Evolutionary conservation across 1,139 yeast genomes (phyloP), one percentile per base, ranked within the genome.

Genomic region (Taiozyma sp.): DNA sequence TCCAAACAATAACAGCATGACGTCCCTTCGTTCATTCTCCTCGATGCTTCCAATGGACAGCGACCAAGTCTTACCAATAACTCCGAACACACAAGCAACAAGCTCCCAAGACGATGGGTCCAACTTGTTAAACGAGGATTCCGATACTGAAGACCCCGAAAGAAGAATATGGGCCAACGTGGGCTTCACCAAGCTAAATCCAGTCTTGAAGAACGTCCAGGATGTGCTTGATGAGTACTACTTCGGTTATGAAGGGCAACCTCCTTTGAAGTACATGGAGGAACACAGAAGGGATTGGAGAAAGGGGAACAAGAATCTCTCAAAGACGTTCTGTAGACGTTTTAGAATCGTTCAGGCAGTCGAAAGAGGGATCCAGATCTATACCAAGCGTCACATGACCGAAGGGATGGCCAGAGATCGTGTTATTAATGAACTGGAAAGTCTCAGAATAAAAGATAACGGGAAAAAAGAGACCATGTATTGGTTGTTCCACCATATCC

Each of bases 381-480:
- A 59, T 48, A 14, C 46, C 0, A 51, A 56, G 24, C 62, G 60
- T 8, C 54, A 51, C 42, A 7, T 38, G 41, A 19, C 10, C 14
- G 47, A 23, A 23, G 62, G 57, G 9, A 42, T 55, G 13, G 65
- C 65, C 3, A 54, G 56, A 16, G 64, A 61, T 14, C 52, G 55
- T 39, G 53, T 56, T 41, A 45, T 61, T 24, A 48, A 43, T 14
- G 65, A 62, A 40, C 34, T 62, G 19, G 65, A 62, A 44, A 39
- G 38, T n/a, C 23, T 50, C 34, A 56, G 65, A 49, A 41, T 43
- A 1, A 59, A 58, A 45, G 56, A 51, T 1, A 52, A 54, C 46
- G 64, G 65, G 13, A 60, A 58, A 41, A 61, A 59, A 44, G 64
- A 61, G 44, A 59, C 65, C 1, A 72, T 64, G 83, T 81, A 46